phyloP scores from a whole-genome alignment of 73 alveolate species.

The Tetrahymena malaccensis region DNA sequence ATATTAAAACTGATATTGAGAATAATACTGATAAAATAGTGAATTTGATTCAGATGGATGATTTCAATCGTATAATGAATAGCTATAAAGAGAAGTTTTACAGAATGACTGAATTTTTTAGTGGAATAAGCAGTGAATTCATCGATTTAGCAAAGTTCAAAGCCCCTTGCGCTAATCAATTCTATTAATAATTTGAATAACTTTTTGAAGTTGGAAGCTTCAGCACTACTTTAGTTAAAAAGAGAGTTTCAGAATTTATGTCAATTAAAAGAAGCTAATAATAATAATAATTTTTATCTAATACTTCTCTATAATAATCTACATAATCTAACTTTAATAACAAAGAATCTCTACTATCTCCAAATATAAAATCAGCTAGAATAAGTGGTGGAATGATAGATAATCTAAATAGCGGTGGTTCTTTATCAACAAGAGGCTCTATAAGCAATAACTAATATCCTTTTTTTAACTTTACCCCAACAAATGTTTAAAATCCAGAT shows the following conservation, averaged over 20 bases:
- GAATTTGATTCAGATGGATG: background rate
- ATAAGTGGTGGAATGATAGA: background rate
- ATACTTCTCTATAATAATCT: background rate
- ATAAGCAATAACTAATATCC: background rate
- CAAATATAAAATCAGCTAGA: background rate
- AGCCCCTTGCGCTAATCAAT: background rate
- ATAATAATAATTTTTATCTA: background rate
- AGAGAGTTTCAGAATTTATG: background rate
- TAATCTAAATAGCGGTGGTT: background rate
- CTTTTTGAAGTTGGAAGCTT: background rate
- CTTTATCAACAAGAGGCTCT: background rate
- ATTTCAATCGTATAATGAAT: background rate
- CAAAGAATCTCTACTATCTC: background rate
- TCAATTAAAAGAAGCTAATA: background rate
- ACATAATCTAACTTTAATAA: background rate
- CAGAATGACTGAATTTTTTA: background rate
- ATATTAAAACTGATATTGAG: background rate
- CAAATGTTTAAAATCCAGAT: background rate
- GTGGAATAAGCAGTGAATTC: background rate
- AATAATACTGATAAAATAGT: background rate
- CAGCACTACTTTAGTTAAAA: background rate
- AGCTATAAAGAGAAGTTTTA: background rate
- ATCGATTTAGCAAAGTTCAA: background rate
- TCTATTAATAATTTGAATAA: background rate
- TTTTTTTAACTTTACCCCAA: background rate